phyloP scores from a whole-genome alignment of 2,329 filamentous ascomycete species.

The Fusarium xyrophilum region DNA sequence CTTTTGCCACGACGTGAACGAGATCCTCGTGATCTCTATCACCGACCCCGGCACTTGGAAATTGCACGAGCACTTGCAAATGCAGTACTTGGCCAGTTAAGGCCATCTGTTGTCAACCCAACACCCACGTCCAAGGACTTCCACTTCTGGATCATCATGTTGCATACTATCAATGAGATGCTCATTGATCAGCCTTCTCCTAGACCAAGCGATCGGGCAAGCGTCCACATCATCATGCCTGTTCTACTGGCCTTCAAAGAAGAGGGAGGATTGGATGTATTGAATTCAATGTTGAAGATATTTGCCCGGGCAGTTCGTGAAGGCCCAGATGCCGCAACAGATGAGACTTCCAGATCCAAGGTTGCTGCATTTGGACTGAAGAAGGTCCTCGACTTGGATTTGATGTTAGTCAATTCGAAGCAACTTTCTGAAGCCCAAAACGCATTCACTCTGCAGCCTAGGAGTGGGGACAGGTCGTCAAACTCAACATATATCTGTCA shows the following conservation, averaged over 20 bases:
- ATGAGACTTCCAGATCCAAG: slow-evolving; percentile 55
- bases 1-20: slow-evolving; percentile 74
- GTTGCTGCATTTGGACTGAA: slow-evolving; percentile 69
- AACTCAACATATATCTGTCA: slow-evolving; percentile 56
- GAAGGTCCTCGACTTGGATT: slow-evolving; percentile 84
- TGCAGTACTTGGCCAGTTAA: slow-evolving; percentile 72
- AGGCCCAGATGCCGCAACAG: slow-evolving; percentile 50
- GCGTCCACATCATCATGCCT: slow-evolving; percentile 69
- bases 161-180: slow-evolving; percentile 79
- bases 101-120: slow-evolving; percentile 52
- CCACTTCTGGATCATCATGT: slow-evolving; percentile 81
- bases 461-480: slow-evolving; percentile 51
- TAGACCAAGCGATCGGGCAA: slow-evolving; percentile 57
- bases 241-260: slow-evolving; percentile 89
- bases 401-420: slow-evolving; percentile 77
- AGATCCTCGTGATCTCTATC: slow-evolving; percentile 63
- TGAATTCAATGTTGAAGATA: slow-evolving; percentile 74
- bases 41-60: slow-evolving; percentile 60
- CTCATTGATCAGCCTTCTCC: slow-evolving; percentile 68
- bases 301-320: slow-evolving; percentile 57
- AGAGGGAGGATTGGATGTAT: slow-evolving; percentile 73
- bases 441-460: slow-evolving; percentile 54
- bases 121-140: slow-evolving; percentile 68
- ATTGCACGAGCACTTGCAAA: slow-evolving; percentile 73
- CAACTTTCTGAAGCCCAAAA: slow-evolving; percentile 78